Conservation (phyloP, 176 grass and related monocot genomes). For the Triticum timopheevii region DNA sequence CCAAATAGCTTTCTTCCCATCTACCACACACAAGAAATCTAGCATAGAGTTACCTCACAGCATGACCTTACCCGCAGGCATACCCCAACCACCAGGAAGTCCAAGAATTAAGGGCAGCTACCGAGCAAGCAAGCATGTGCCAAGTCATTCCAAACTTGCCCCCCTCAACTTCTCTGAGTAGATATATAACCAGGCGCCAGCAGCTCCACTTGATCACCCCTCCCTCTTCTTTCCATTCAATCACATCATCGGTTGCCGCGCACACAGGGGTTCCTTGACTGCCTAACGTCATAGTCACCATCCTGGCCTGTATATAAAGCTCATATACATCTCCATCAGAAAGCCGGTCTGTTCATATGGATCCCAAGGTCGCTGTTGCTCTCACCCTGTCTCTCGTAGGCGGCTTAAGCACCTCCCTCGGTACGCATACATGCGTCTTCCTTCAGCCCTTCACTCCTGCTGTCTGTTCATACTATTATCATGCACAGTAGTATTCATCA, state of each 20-base stretch:
- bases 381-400: slow-evolving; percentile 65
- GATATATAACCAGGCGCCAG: not conserved
- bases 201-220: slow-evolving; percentile 5
- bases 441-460: not conserved
- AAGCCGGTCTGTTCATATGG: slow-evolving; percentile 35
- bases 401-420: slow-evolving; percentile 68
- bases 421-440: slow-evolving; percentile 26
- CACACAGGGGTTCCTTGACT: not conserved
- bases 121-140: not conserved
- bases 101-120: not conserved
- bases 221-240: not conserved
- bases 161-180: not conserved
- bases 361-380: slow-evolving; percentile 58
- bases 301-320: slow-evolving; percentile 26
- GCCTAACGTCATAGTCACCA: not conserved
- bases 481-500: not conserved
- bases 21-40: slow-evolving; percentile 8
- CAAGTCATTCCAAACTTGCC: slow-evolving; percentile 49
- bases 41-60: not conserved
- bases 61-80: slow-evolving; percentile 11
- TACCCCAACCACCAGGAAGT: not conserved
- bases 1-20: slow-evolving; percentile 1
- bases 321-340: slow-evolving; percentile 23
- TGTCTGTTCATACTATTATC: not conserved
- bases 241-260: not conserved